Conservation (phyloP, 2,329 filamentous ascomycete genomes). For the Canariomyces notabilis region DNA sequence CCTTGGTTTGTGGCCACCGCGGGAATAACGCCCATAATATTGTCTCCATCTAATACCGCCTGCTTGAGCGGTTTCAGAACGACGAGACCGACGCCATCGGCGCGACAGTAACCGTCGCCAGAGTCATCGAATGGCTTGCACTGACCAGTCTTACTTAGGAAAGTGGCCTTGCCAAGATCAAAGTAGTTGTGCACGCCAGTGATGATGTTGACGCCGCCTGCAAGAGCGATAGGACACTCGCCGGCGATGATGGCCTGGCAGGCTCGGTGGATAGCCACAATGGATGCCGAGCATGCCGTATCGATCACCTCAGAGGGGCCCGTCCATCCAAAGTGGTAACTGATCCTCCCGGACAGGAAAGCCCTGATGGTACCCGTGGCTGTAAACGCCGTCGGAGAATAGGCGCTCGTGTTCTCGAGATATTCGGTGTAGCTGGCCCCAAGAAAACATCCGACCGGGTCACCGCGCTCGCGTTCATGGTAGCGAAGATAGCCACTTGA, state of each 20-base stretch:
- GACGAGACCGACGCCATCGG: constrained; percentile 14
- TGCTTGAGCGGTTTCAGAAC: constrained; percentile 24
- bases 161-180: constrained; percentile 28
- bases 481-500: constrained; percentile 30
- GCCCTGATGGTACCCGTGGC: constrained; percentile 7
- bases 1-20: constrained; percentile 28
- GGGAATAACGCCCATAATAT: constrained; percentile 27
- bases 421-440: constrained; percentile 21
- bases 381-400: constrained; percentile 29
- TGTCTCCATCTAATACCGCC: constrained; percentile 26
- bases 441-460: constrained; percentile 28
- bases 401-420: constrained; percentile 24
- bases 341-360: constrained; percentile 27
- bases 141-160: constrained; percentile 31
- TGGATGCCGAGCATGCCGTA: constrained; percentile 36
- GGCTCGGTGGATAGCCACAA: constrained; percentile 32
- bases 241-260: constrained; percentile 24
- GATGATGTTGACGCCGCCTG: constrained; percentile 35
- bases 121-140: constrained; percentile 29
- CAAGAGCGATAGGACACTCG: constrained; percentile 33
- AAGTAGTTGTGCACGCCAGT: constrained; percentile 22
- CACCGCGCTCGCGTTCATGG: constrained; percentile 27
- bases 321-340: constrained; percentile 34
- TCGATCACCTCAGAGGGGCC: constrained; percentile 32
- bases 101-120: constrained; percentile 28